Evolutionary conservation across 345 rosid species (phyloP).

Genomic region (Hibiscus syriacus): DNA sequence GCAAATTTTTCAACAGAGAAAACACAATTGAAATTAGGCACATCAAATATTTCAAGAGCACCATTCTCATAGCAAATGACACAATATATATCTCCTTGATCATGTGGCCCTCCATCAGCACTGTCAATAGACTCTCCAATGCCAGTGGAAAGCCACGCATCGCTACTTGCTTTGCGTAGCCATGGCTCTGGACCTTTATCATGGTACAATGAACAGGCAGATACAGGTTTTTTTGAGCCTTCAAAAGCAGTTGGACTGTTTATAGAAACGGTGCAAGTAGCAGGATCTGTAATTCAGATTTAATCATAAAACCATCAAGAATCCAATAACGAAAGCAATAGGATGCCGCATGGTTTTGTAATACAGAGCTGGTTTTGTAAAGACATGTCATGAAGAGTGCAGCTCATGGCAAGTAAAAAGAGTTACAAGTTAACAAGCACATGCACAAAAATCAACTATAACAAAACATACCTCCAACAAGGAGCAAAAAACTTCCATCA

Average conservation of each 20-base stretch:
- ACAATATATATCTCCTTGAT: conserved; percentile 92
- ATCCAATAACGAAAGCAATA: conserved; percentile 5
- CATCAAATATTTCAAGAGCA: conserved; percentile 88
- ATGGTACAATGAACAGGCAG: conserved; percentile 89
- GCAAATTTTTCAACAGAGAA: conserved; percentile 76
- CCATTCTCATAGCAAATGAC: conserved; percentile 80
- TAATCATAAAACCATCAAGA: conserved; percentile 20
- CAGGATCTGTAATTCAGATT: conserved; percentile 62
- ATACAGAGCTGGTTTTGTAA: too few relatives aligned
- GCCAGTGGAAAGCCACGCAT: conserved; percentile 97
- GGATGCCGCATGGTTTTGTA: not conserved
- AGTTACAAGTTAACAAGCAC: not conserved
- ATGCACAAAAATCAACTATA: not conserved
- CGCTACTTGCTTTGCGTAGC: conserved; percentile 92
- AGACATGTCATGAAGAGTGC: not conserved
- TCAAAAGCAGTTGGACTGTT: conserved; percentile 60
- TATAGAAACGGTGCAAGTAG: conserved; percentile 70
- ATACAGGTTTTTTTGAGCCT: conserved; percentile 48
- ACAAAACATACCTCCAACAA: conserved; percentile 70
- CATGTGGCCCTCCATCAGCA: conserved; percentile 73
- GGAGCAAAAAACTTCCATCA: conserved; percentile 80
- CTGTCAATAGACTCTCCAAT: conserved; percentile 76
- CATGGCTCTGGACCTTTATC: conserved; percentile 94
- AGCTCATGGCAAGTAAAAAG: conserved; percentile 4
- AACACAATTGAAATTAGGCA: conserved; percentile 77